phyloP scores from a whole-genome alignment of 495 filamentous ascomycete genomes.

The Aspergillus olivimuriae region DNA sequence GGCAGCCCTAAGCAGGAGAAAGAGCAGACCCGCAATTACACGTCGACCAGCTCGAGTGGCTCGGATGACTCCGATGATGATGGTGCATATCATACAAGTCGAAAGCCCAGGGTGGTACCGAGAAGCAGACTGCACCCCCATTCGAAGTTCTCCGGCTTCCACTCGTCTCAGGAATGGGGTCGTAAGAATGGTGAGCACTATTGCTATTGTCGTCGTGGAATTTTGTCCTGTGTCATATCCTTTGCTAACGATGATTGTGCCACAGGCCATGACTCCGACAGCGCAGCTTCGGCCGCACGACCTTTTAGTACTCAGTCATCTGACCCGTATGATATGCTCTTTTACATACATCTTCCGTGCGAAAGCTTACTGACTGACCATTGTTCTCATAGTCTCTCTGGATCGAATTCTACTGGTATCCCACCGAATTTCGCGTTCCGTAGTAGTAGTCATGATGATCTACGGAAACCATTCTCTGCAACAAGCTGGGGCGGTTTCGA shows the following conservation, averaged over 20 bases:
- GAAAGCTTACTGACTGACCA: too few relatives aligned
- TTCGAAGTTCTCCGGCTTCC: slow-evolving; percentile 30
- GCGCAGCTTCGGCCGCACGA: slow-evolving; percentile 23
- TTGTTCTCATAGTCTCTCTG: too few relatives aligned
- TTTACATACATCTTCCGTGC: too few relatives aligned
- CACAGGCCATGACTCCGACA: slow-evolving; percentile 37
- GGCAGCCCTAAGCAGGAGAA: slow-evolving; percentile 32
- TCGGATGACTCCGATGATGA: slow-evolving; percentile 21
- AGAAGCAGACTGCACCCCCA: slow-evolving; percentile 35
- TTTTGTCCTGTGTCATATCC: neutral
- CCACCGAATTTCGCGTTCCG: slow-evolving; percentile 13
- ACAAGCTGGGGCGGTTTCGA: slow-evolving; percentile 45
- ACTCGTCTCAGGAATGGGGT: slow-evolving; percentile 16
- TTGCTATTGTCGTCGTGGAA: neutral
- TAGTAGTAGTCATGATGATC: slow-evolving; percentile 62
- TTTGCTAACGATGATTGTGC: slow-evolving; percentile 20
- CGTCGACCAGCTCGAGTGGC: slow-evolving; percentile 36
- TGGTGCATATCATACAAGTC: slow-evolving; percentile 10
- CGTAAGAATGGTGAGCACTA: slow-evolving; percentile 27
- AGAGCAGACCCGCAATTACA: slow-evolving; percentile 17
- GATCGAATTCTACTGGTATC: too few relatives aligned
- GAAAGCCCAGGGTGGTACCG: slow-evolving; percentile 40
- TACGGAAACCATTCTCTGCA: slow-evolving; percentile 68
- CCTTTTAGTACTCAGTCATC: slow-evolving; percentile 8
- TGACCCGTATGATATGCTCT: too few relatives aligned